Conservation (phyloP, 2,329 filamentous ascomycete species). For the Diaporthe ampelina region DNA sequence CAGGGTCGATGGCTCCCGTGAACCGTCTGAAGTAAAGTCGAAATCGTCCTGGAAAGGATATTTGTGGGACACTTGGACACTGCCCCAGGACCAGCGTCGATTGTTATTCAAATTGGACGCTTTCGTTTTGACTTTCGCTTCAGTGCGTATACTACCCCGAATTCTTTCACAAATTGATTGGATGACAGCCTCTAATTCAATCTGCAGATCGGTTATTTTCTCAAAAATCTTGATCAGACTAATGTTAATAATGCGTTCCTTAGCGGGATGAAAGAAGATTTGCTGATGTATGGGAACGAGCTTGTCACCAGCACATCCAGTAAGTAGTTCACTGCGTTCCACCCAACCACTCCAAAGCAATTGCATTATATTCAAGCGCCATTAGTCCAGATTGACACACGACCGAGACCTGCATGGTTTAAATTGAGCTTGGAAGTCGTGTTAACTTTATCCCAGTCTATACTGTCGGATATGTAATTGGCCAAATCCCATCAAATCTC, state of each 20-base stretch:
- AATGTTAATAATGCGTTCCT: constrained; percentile 56
- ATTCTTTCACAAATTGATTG: not conserved
- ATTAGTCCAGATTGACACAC: not conserved
- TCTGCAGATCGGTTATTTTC: constrained; percentile 48
- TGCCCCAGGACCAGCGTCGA: constrained; percentile 50
- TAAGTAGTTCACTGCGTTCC: not conserved
- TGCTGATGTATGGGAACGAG: constrained; percentile 52
- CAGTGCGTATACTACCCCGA: constrained; percentile 22
- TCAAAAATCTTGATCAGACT: constrained; percentile 55
- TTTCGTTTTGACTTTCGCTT: constrained; percentile 52
- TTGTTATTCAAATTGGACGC: constrained; percentile 54
- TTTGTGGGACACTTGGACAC: constrained; percentile 54
- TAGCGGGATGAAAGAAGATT: constrained; percentile 60
- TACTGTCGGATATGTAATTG: constrained; percentile 47
- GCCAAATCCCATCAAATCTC: constrained; percentile 47
- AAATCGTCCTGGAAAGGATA: constrained; percentile 53
- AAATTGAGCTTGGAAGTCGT: not conserved
- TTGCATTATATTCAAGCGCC: constrained; percentile 25
- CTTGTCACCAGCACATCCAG: constrained; percentile 52
- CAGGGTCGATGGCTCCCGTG: constrained; percentile 27
- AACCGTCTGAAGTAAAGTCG: constrained; percentile 42
- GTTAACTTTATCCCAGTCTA: constrained; percentile 44
- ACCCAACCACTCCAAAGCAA: not conserved
- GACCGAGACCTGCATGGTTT: not conserved
- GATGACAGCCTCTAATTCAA: not conserved